These are phyloP conservation scores for Butyriboletus appendiculatus DNA, from an alignment of 1,284 basidiomycete genomes.

Conservation along the genomic window DNA sequence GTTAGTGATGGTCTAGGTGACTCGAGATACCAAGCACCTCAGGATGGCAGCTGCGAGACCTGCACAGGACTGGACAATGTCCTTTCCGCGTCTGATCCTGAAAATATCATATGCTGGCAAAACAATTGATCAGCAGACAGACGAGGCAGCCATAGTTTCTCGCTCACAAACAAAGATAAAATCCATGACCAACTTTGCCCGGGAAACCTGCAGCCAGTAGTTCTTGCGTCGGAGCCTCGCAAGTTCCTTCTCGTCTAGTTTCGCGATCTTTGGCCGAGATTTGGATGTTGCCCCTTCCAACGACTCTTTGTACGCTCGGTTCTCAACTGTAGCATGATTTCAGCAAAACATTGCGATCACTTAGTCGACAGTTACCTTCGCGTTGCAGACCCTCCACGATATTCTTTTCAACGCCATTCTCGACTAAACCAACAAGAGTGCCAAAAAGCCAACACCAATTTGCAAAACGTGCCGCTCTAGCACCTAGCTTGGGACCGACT, in stretches of 20 bases:
- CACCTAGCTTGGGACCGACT: constrained; percentile 60
- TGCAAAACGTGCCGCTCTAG: constrained; percentile 67
- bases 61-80: constrained; percentile 62
- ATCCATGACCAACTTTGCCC: constrained; percentile 76
- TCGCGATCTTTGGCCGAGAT: constrained; percentile 58
- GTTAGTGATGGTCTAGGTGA: constrained; percentile 8
- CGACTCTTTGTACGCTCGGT: constrained; percentile 69
- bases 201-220: constrained; percentile 71
- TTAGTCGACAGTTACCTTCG: constrained; percentile 46
- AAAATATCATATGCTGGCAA: constrained; percentile 55
- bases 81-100: constrained; percentile 56
- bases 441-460: constrained; percentile 83
- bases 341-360: neutral
- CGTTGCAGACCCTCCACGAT: constrained; percentile 62
- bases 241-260: constrained; percentile 71
- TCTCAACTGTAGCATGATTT: constrained; percentile 53
- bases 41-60: constrained; percentile 69
- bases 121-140: constrained; percentile 23
- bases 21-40: constrained; percentile 49
- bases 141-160: neutral
- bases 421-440: constrained; percentile 75
- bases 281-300: constrained; percentile 71
- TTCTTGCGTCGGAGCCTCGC: constrained; percentile 63
- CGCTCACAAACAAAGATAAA: constrained; percentile 81
- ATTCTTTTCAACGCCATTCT: constrained; percentile 74